Evolutionary conservation across 495 filamentous ascomycete species (phyloP).

Genomic region (Lasiosphaeria ovina): DNA sequence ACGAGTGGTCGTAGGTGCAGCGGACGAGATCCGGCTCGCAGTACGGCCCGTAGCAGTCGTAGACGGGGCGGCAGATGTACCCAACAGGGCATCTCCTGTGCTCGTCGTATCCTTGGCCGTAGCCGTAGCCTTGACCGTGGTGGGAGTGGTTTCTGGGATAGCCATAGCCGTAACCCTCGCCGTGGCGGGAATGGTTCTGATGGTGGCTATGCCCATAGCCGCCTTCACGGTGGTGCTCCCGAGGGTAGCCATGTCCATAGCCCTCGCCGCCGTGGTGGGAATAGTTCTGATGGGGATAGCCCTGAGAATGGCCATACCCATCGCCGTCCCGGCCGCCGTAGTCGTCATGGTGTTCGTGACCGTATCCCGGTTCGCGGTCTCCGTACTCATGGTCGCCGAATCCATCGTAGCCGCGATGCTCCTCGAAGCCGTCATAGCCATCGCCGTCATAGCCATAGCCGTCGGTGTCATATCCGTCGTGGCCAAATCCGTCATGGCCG

Average conservation of each 20-base stretch:
- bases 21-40: slow-evolving; percentile 13
- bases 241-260: slow-evolving; percentile 2
- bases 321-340: slow-evolving; percentile 1
- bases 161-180: not conserved
- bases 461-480: not conserved
- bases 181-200: not conserved
- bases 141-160: too few species aligned
- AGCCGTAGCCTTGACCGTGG: slow-evolving; percentile 2
- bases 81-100: slow-evolving; percentile 12
- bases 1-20: slow-evolving; percentile 16
- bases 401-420: slow-evolving; percentile 3
- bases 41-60: slow-evolving; percentile 10
- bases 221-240: not conserved
- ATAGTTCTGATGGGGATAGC: too few species aligned
- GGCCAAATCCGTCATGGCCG: slow-evolving; percentile 1
- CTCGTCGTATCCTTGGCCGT: slow-evolving; percentile 1
- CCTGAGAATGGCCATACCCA: not conserved
- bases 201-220: not conserved
- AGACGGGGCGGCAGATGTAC: slow-evolving; percentile 17
- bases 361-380: not conserved
- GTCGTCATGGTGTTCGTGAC: slow-evolving; percentile 1
- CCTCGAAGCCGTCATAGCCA: slow-evolving; percentile 1
- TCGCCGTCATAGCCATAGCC: slow-evolving; percentile 6
- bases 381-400: slow-evolving; percentile 8
- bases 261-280: slow-evolving; percentile 1